Conservation (phyloP, 2,329 filamentous ascomycete genomes). For the Cladophialophora bantiana region DNA sequence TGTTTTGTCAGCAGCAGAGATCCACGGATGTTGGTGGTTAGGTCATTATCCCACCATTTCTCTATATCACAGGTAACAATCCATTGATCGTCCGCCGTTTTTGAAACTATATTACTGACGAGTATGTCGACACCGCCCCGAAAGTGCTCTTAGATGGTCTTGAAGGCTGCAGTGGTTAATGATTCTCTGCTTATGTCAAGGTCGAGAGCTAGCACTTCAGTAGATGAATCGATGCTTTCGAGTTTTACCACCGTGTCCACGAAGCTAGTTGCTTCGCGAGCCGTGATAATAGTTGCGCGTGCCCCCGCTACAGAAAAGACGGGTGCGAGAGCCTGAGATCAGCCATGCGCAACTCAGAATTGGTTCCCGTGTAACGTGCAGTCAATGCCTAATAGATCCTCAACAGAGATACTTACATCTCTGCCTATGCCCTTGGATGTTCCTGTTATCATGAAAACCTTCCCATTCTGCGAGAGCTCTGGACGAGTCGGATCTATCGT, state of each 20-base stretch:
- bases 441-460: not conserved
- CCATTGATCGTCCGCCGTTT: not conserved
- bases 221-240: not conserved
- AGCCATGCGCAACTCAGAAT: not conserved
- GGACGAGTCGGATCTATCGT: not conserved
- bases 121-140: not conserved
- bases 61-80: not conserved
- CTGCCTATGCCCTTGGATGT: not conserved
- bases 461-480: not conserved
- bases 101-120: not conserved
- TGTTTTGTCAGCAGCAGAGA: not conserved
- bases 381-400: not conserved
- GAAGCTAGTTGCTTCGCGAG: not conserved
- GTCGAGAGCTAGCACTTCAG: not conserved
- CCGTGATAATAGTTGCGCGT: not conserved
- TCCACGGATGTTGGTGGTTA: not conserved
- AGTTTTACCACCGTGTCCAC: not conserved
- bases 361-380: not conserved
- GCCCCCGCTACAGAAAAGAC: not conserved
- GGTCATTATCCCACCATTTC: not conserved
- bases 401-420: not conserved
- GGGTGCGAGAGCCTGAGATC: not conserved
- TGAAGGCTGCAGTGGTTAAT: not conserved
- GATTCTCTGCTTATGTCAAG: not conserved
- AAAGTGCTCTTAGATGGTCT: not conserved